Conservation (phyloP, 1,284 basidiomycete genomes). For the Meripilus lineatus region DNA sequence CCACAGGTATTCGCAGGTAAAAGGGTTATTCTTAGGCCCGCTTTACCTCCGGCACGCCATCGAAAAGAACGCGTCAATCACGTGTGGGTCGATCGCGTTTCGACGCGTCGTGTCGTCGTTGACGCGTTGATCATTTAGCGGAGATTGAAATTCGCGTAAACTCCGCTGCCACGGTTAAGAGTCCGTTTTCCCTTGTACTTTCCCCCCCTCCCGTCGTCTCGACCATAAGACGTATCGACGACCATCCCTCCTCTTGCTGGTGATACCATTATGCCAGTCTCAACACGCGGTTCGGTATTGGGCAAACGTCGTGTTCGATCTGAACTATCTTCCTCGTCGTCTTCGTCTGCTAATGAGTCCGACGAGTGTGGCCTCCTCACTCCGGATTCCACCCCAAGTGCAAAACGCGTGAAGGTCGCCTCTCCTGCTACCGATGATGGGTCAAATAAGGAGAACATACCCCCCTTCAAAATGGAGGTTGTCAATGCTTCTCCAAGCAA, state of each 20-base stretch:
- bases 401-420: conserved; percentile 55
- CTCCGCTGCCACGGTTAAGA: conserved; percentile 15
- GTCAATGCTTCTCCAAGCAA: conserved; percentile 34
- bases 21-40: too few species aligned
- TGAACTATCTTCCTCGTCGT: conserved; percentile 15
- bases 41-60: too few species aligned
- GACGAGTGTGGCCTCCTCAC: conserved; percentile 34
- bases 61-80: conserved; percentile 26
- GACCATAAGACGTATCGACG: too few species aligned
- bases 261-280: not conserved
- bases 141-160: conserved; percentile 26
- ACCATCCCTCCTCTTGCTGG: conserved; percentile 6
- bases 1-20: too few species aligned
- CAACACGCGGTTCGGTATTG: conserved; percentile 44
- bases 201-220: conserved; percentile 11
- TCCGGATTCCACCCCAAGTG: conserved; percentile 58
- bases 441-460: conserved; percentile 71
- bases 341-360: conserved; percentile 14
- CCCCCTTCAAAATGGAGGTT: conserved; percentile 43
- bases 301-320: conserved; percentile 46
- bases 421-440: conserved; percentile 44
- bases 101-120: conserved; percentile 13
- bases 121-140: conserved; percentile 28
- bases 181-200: conserved; percentile 13
- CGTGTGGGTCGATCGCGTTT: too few species aligned